Base-by-base conservation (phyloP, 139 green algal species). In the Pseudopediastrum boryanum region DNA sequence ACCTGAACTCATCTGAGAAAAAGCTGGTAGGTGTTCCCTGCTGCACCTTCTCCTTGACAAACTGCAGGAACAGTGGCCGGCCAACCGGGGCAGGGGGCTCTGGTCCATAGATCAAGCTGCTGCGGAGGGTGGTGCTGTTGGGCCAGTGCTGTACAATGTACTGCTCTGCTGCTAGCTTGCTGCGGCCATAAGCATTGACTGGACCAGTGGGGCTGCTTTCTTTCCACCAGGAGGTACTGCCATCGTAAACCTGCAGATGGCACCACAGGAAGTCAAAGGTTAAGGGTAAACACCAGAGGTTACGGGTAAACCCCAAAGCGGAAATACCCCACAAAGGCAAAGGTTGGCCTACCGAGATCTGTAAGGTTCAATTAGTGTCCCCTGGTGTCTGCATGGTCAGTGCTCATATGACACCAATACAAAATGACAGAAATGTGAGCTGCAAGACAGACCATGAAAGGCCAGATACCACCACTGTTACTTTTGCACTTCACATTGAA, bases 131-230 rank as follows among this genome's bases (percentile, higher is more conserved):
- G 39, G 65, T 29, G 39, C 33, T 84, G 77, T 70, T 81, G 51
- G 52, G 31, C 31, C n/a, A 64, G 29, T 4, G 5, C n/a, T 63
- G 61, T 16, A 39, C 42, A 5, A 95, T 84, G 35, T 51, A 31
- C 35, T 80, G 29, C 81, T 97, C 93, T 4, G 85, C 92, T 41
- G 88, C 89, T 3, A 92, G 78, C 86, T 97, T 97, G 68, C 62
- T 88, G 61, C 61, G 56, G 27, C 93, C 93, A 52, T 97, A 97
- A n/a, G 59, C 85, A 68, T 97, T 97, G 29, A 96, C 85, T 1
- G 92, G 93, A 21, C 64, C 12, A 21, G 67, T 70, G 0, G 58
- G 7, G 27, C 90, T 86, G 10, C 62, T 63, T 68, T 97, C 93
- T 9, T n/a, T 74, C 79, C 85, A 95, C 21, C 58, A 62, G 9